Percentiles rank a stretch among this genome's conserved stretches.
phyloP scores from a whole-genome alignment of 192 early-diverging fungal genomes.

The Backusella westeae region DNA sequence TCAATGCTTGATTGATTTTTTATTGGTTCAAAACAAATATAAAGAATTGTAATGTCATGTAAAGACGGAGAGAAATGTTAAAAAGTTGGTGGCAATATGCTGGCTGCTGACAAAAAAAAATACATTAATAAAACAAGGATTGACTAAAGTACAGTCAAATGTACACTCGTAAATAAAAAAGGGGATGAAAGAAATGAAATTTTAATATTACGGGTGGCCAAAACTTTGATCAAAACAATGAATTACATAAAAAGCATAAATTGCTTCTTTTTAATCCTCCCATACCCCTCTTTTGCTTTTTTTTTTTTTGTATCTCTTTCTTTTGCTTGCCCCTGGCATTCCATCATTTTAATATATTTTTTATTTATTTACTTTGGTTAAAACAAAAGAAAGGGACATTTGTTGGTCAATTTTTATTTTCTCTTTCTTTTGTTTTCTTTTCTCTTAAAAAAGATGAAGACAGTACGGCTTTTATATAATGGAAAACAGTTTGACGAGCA shows the following conservation, averaged over 20 bases:
- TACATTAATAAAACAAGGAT: not conserved
- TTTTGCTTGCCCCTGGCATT: not conserved
- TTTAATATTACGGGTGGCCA: not conserved
- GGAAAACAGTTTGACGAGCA: constrained; percentile 15
- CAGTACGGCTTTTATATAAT: not conserved
- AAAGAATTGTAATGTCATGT: not conserved
- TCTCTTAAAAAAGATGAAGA: constrained; percentile 10
- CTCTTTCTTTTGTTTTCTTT: constrained; percentile 14
- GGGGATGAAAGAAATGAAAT: not conserved
- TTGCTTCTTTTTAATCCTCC: not conserved
- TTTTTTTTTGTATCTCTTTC: not conserved
- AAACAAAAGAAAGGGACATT: not conserved
- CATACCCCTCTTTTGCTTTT: too few relatives aligned
- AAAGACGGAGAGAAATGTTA: not conserved
- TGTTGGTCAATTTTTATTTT: too few relatives aligned
- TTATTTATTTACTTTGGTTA: not conserved
- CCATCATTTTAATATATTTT: not conserved
- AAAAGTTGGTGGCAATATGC: too few relatives aligned
- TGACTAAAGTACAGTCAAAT: not conserved
- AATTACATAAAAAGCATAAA: constrained; percentile 2
- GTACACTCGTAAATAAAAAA: not conserved
- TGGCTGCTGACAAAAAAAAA: not conserved
- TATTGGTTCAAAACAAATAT: not conserved
- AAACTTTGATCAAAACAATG: not conserved
- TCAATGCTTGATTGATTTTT: not conserved